These are phyloP conservation scores for Aegilops longissima DNA, from an alignment of 176 grass and related monocot species.

Conservation along the genomic window DNA sequence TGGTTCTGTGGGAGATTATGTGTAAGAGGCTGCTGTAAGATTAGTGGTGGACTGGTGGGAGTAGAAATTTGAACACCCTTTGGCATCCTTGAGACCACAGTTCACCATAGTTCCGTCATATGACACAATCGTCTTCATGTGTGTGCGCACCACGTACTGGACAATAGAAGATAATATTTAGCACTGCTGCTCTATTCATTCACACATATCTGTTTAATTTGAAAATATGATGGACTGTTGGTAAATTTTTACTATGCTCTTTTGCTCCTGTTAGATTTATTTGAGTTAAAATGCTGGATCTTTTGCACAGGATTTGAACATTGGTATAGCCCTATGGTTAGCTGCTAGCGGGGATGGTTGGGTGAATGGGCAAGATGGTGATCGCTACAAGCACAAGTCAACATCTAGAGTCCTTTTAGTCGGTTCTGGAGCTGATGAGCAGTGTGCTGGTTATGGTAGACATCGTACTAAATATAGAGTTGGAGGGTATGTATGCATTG, in stretches of 20 bases:
- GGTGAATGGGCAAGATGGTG: slow-evolving; percentile 62
- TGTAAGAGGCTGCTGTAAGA: neutral
- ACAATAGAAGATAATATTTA: neutral
- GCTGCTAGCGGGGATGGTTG: slow-evolving; percentile 90
- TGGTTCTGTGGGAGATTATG: neutral
- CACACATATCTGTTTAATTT: neutral
- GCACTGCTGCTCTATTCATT: neutral
- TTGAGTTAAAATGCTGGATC: neutral
- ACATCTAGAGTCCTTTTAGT: slow-evolving; percentile 71
- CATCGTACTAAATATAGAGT: slow-evolving; percentile 88
- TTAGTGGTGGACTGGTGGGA: neutral
- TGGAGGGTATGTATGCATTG: slow-evolving; percentile 62
- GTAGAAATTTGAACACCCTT: neutral
- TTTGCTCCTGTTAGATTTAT: neutral
- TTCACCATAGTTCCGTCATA: slow-evolving; percentile 2
- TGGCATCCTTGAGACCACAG: neutral
- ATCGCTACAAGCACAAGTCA: slow-evolving; percentile 68
- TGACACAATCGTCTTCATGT: neutral
- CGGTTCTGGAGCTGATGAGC: slow-evolving; percentile 94
- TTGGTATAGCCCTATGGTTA: slow-evolving; percentile 90
- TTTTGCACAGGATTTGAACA: slow-evolving; percentile 80
- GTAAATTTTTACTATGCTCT: neutral
- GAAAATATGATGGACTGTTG: neutral
- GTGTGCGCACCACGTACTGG: neutral
- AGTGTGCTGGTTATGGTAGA: slow-evolving; percentile 95